Conservation (phyloP, 192 early-diverging fungal genomes). For the Gaertneriomyces sp. region DNA sequence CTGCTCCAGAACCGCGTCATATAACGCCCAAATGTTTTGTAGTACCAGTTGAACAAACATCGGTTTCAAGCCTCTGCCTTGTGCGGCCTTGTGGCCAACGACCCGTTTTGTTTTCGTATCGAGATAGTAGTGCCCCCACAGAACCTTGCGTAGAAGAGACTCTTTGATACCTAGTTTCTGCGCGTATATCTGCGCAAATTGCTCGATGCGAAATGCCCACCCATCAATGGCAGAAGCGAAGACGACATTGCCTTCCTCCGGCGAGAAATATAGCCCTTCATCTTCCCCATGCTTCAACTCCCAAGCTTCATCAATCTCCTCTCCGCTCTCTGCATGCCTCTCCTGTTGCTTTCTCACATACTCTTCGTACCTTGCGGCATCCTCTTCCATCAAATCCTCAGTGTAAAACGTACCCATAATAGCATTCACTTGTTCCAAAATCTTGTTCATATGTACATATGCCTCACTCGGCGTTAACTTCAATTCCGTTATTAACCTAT, state of each 20-base stretch:
- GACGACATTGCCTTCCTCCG: conserved; percentile 92
- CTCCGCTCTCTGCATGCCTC: conserved; percentile 18
- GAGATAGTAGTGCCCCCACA: conserved; percentile 98
- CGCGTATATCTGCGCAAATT: conserved; percentile 91
- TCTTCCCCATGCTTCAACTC: conserved; percentile 88
- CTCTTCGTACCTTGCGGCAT: conserved; percentile 61
- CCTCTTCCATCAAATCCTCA: conserved; percentile 78
- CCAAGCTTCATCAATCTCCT: conserved; percentile 66
- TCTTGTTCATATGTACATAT: conserved; percentile 86
- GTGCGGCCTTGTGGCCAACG: conserved; percentile 77
- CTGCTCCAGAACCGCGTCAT: conserved; percentile 62
- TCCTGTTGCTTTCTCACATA: conserved; percentile 13
- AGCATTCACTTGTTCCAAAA: conserved; percentile 96
- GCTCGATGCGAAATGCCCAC: conserved; percentile 93
- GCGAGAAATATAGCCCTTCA: conserved; percentile 92
- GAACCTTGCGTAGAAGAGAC: conserved; percentile 64
- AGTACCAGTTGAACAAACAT: conserved; percentile 96
- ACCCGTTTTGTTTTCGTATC: conserved; percentile 94
- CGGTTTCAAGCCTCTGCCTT: conserved; percentile 81
- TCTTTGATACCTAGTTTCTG: conserved; percentile 85
- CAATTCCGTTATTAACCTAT: conserved; percentile 89
- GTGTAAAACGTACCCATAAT: conserved; percentile 92
- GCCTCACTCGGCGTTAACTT: conserved; percentile 90
- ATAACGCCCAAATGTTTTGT: conserved; percentile 92
- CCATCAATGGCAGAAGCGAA: conserved; percentile 96